Conservation (phyloP, 2,329 filamentous ascomycete genomes). For the Macrophomina pseudophaseolina region DNA sequence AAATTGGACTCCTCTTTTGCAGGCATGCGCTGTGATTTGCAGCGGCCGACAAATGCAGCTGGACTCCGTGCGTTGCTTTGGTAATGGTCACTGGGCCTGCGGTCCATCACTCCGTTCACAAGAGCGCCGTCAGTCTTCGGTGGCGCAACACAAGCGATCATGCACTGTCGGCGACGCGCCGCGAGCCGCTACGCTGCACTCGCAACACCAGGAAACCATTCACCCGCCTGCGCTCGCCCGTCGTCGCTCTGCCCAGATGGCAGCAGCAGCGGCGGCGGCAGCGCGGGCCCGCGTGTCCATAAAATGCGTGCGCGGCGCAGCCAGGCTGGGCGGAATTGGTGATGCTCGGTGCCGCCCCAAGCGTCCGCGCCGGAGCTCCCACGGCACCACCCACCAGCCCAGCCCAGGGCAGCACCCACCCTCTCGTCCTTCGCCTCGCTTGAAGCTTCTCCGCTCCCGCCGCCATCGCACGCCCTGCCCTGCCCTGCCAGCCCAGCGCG, state of each 20-base stretch:
- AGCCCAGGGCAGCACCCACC: not conserved
- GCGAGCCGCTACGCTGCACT: constrained; percentile 9
- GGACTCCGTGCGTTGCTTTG: constrained; percentile 17
- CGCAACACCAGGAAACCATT: not conserved
- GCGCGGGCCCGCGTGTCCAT: not conserved
- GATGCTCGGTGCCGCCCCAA: constrained; percentile 10
- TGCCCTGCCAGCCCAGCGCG: not conserved
- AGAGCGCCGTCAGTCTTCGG: constrained; percentile 2
- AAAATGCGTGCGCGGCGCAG: not conserved
- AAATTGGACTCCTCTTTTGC: constrained; percentile 26
- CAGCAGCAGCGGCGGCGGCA: not conserved
- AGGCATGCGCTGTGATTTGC: constrained; percentile 24
- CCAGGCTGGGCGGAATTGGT: constrained; percentile 10
- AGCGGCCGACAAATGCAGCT: constrained; percentile 13
- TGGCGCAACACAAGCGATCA: constrained; percentile 19
- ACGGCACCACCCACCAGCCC: constrained; percentile 4
- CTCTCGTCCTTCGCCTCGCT: constrained; percentile 1
- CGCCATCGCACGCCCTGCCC: not conserved
- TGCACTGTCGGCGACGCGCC: constrained; percentile 6
- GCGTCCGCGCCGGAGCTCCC: constrained; percentile 7
- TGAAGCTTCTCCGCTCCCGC: constrained; percentile 11
- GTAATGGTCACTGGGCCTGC: constrained; percentile 14
- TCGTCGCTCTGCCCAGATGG: not conserved
- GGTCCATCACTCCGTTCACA: constrained; percentile 10
- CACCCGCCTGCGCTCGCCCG: not conserved